Base-by-base conservation (phyloP, 148 eudicot species). In the Arctostaphylos glauca region DNA sequence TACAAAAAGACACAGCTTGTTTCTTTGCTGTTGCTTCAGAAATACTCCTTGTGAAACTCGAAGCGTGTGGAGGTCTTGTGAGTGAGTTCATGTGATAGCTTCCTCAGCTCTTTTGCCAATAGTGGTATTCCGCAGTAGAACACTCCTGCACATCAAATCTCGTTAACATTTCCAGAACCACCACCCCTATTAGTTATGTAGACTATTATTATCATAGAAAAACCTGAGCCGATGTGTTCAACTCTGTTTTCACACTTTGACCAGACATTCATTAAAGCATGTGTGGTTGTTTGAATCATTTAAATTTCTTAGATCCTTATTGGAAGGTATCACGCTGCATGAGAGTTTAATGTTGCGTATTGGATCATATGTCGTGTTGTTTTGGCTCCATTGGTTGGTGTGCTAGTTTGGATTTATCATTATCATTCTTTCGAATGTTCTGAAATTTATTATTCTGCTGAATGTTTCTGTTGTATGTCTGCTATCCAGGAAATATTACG, bases 31-130 rank as follows among this genome's bases (percentile, higher is more conserved):
- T 81, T 73, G 58, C 82, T 81, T 87, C 85, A 94, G 89, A 94
- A 94, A 67, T 89, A 90, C 81, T 93, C 97, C 86, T 93, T 93
- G 94, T 95, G 98, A 82, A 95, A 95, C 85, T 95, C 98, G 79
- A 95, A 95, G 60, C 94, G 86, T 44, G 98, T 95, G n/a, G 98
- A 85, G 78, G 98, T 90, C 86, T 84, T 92, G 83, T 91, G 92
- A 81, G 83, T 91, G 87, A 92, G 83, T 81, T 91, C 97, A 64
- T 87, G 90, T 49, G 97, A 74, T 78, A 95, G 83, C 76, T 95
- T 86, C 91, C 84, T 95, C 81, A 95, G 88, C 83, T 95, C 95
- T 87, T 93, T 93, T 43, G 97, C 98, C 75, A 95, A 77, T 77
- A 88, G 88, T 46, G 94, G 95, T 87, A 87, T 85, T 66, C 98